These are phyloP conservation scores for Solanum ossicruentum DNA, from an alignment of 257 asterid genomes.

Conservation along the genomic window DNA sequence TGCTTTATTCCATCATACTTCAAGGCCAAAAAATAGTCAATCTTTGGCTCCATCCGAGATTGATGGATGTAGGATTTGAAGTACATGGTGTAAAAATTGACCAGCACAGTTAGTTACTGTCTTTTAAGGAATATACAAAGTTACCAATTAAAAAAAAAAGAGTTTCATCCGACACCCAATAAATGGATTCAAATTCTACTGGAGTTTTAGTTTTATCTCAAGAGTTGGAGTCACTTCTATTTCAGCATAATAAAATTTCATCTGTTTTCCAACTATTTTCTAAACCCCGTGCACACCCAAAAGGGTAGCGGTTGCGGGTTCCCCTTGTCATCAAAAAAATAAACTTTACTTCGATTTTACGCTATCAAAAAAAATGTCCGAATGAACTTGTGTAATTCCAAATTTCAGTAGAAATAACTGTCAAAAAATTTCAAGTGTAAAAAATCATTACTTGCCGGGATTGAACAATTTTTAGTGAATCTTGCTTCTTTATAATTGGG, in stretches of 20 bases:
- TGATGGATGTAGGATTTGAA: too few species aligned
- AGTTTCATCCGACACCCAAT: background rate
- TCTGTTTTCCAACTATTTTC: background rate
- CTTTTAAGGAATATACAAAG: too few species aligned
- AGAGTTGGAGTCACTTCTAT: background rate
- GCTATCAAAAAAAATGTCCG: background rate
- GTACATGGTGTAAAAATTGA: too few species aligned
- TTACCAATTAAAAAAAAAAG: too few species aligned
- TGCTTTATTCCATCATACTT: too few species aligned
- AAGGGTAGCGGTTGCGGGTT: too few species aligned
- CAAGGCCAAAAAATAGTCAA: too few species aligned
- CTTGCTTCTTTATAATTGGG: background rate
- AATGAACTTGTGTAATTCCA: background rate
- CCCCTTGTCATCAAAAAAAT: too few species aligned
- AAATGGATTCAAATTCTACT: background rate
- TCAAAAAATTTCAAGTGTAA: background rate
- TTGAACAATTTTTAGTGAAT: background rate
- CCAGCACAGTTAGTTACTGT: too few species aligned
- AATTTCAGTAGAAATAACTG: background rate
- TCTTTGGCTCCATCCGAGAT: too few species aligned
- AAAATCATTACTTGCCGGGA: background rate
- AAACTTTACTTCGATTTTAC: background rate
- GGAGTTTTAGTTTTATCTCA: background rate
- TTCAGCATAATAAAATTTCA: background rate
- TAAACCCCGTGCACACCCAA: background rate